Base-by-base conservation (phyloP, 495 filamentous ascomycete species). In the Talaromyces proteolyticus region DNA sequence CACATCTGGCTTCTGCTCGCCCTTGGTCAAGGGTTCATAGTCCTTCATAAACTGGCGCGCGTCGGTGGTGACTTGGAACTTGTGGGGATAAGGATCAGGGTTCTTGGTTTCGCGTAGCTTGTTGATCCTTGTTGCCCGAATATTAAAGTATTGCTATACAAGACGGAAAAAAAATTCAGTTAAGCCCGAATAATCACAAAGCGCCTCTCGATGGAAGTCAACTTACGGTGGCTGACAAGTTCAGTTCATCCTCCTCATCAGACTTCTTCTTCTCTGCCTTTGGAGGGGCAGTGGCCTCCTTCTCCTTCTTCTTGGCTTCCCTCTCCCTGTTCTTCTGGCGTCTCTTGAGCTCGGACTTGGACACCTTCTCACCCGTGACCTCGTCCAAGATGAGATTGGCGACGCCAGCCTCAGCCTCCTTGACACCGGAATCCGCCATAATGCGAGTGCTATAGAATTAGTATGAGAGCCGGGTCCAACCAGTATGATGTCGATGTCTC, bases 71-170 rank as follows among this genome's bases (percentile, higher is more conserved):
- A 88, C 82, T 40, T 90, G 74, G 78, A 96, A 97, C 78, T 97
- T 97, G 82, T 99, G 93, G 8, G 93, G 94, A 67, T 95, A 96
- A 16, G 93, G 90, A 65, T 95, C 86, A 18, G 89, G 89, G 34
- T 83, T 69, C 72, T 90, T 84, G 64, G 79, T 84, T 64, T 86
- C 76, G 62, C 85, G 84, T 50, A 96, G 80, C 76, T 89, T 90
- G 63, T 91, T 86, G 77, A 97, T 81, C 42, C 75, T 76, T 45
- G 87, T 81, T 57, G 83, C 89, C 42, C 93, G 89, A 59, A 98
- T 94, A 73, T 98, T 92, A 62, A 95, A 94, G 72, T 97, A 98
- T 91, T 95, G 89, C 88, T 92, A 53, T 42, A 42, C 22, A 52
- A n/a, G 7, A 6, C 16, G 29, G n/a, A n/a, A n/a, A n/a, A n/a